Evolutionary conservation across 139 green algal species (phyloP).

Genomic region (Micractinium sp.): DNA sequence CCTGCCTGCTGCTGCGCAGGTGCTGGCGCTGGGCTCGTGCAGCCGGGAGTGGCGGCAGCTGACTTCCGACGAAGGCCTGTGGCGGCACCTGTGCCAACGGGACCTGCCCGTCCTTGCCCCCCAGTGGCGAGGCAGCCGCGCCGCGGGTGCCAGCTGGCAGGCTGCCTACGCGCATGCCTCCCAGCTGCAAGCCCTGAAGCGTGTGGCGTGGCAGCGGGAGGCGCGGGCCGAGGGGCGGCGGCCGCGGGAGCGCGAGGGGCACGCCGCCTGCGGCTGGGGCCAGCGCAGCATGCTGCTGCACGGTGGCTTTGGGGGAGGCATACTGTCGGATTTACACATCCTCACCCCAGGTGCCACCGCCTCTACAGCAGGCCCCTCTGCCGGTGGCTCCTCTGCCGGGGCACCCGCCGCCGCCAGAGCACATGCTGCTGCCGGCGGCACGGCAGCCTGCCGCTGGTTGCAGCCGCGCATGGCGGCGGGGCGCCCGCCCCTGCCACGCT

Average conservation of each 20-base stretch:
- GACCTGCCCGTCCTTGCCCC: not conserved
- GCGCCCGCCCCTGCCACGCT: not conserved
- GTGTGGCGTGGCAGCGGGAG: not conserved
- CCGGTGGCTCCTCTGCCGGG: too few relatives aligned
- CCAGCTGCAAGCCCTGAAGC: not conserved
- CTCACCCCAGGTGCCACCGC: not conserved
- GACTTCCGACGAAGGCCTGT: not conserved
- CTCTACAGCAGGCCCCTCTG: not conserved
- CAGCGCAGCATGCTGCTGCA: not conserved
- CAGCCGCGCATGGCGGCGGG: not conserved
- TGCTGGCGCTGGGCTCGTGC: not conserved
- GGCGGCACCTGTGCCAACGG: not conserved
- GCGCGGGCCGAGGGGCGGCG: not conserved
- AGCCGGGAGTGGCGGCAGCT: conserved; percentile 1
- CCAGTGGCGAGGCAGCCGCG: not conserved
- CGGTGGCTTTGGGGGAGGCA: conserved; percentile 22
- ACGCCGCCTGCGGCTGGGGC: conserved; percentile 24
- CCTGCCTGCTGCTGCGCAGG: not conserved
- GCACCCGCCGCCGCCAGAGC: too few relatives aligned
- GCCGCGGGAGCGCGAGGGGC: conserved; percentile 6
- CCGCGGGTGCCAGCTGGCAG: not conserved
- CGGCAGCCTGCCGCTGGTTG: not conserved
- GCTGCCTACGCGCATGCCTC: not conserved
- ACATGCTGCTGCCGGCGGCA: not conserved
- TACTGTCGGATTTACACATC: not conserved